These are phyloP conservation scores for Phyllosticta citribraziliensis DNA, from an alignment of 2,329 filamentous ascomycete genomes.

Conservation along the genomic window DNA sequence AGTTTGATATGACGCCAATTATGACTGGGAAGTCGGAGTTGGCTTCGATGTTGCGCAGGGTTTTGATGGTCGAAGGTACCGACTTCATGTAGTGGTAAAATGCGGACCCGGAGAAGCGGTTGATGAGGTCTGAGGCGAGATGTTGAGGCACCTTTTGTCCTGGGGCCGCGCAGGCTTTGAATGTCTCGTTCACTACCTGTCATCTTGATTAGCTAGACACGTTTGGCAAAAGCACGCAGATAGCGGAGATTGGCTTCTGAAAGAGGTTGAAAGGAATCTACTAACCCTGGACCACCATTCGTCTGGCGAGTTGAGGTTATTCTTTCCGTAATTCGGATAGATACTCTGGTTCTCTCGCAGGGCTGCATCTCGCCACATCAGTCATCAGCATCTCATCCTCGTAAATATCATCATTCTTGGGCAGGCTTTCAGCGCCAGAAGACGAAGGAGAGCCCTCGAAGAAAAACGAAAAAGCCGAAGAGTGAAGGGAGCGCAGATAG, in stretches of 20 bases:
- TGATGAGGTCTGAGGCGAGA: slow-evolving; percentile 41
- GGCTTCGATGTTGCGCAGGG: neutral
- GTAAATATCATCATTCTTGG: neutral
- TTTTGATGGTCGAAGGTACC: neutral
- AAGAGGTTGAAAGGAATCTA: neutral
- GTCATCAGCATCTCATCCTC: neutral
- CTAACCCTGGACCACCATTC: neutral
- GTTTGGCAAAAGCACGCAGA: neutral
- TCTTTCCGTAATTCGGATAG: neutral
- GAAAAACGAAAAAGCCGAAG: no score
- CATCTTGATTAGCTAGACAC: slow-evolving; percentile 11
- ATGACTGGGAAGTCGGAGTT: slow-evolving; percentile 28
- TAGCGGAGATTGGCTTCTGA: neutral
- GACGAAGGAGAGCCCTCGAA: neutral
- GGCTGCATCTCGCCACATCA: neutral
- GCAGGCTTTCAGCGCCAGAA: neutral
- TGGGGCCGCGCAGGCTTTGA: slow-evolving; percentile 31
- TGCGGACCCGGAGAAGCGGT: slow-evolving; percentile 34
- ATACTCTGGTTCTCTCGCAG: neutral
- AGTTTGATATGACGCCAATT: slow-evolving; percentile 53
- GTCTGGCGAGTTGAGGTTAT: neutral
- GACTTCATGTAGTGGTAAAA: slow-evolving; percentile 6
- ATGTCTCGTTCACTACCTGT: slow-evolving; percentile 47
- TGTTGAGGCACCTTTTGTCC: slow-evolving; percentile 31
- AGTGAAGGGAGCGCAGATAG: no score